Conservation (phyloP, 1,284 basidiomycete genomes). For the Ceratobasidium sp. region DNA sequence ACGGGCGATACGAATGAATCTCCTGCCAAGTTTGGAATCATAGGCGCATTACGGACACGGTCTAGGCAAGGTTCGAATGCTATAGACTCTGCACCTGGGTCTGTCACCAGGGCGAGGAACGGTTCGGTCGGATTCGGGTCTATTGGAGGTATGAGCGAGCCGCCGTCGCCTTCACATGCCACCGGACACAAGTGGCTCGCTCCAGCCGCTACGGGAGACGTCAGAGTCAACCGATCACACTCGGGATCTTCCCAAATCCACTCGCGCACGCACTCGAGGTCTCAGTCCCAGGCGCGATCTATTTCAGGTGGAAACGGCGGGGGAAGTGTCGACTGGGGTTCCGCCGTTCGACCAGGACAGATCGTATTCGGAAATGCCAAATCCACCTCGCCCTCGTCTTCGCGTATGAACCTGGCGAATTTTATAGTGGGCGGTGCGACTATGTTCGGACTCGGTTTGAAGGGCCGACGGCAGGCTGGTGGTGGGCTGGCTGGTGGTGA, state of each 20-base stretch:
- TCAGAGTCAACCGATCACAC: not conserved
- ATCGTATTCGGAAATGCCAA: conserved; percentile 3
- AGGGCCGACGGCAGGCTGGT: conserved; percentile 1
- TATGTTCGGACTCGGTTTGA: conserved; percentile 19
- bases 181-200: not conserved
- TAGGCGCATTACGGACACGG: conserved; percentile 24
- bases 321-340: conserved; percentile 7
- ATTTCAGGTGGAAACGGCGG: conserved; percentile 25
- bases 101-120: not conserved
- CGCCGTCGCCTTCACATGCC: conserved; percentile 28
- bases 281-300: conserved; percentile 34
- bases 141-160: conserved; percentile 30
- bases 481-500: not conserved
- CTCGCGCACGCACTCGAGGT: conserved; percentile 10
- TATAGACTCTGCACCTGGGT: not conserved
- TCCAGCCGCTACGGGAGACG: not conserved
- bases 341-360: not conserved
- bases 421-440: conserved; percentile 41
- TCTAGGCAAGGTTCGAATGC: conserved; percentile 27
- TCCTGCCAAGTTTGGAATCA: conserved; percentile 5
- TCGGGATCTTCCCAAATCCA: conserved; percentile 14
- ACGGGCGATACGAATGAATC: conserved; percentile 12
- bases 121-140: not conserved
- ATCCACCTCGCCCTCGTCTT: conserved; percentile 37
- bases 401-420: conserved; percentile 41